phyloP scores from a whole-genome alignment of 345 rosid species.

The Odontarrhena argentea region DNA sequence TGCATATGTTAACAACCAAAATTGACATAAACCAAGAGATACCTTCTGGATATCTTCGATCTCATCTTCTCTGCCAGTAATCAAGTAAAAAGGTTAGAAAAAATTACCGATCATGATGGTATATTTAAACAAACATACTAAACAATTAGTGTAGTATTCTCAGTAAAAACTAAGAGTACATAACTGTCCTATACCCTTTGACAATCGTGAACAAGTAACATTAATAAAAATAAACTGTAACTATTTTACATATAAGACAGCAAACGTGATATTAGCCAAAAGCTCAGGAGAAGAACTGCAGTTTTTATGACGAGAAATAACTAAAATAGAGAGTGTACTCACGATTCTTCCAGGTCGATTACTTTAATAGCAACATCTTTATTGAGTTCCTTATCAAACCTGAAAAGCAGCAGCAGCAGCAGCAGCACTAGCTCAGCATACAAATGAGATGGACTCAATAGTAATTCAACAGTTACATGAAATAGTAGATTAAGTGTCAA shows the following conservation, averaged over 20 bases:
- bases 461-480: not conserved
- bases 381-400: constrained; percentile 91
- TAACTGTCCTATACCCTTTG: constrained; percentile 11
- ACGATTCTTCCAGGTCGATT: constrained; percentile 98
- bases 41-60: constrained; percentile 99
- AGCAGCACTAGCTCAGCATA: constrained; percentile 17
- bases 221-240: not conserved
- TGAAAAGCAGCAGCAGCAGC: constrained; percentile 47
- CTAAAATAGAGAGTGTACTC: constrained; percentile 42
- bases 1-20: not conserved
- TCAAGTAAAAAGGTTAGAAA: constrained; percentile 31
- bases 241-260: not conserved
- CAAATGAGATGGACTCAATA: not conserved
- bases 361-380: constrained; percentile 98
- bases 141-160: not conserved
- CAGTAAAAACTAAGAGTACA: not conserved
- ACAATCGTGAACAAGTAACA: constrained; percentile 2
- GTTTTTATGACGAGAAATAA: not conserved
- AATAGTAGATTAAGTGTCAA: not conserved
- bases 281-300: constrained; percentile 3
- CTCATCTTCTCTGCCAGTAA: constrained; percentile 83
- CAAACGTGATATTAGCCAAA: constrained; percentile 19
- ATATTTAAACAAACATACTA: constrained; percentile 3
- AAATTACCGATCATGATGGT: not conserved
- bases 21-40: constrained; percentile 30